Evolutionary conservation across 805 yeast genomes (phyloP).

Genomic region (Starmerella roubikii): DNA sequence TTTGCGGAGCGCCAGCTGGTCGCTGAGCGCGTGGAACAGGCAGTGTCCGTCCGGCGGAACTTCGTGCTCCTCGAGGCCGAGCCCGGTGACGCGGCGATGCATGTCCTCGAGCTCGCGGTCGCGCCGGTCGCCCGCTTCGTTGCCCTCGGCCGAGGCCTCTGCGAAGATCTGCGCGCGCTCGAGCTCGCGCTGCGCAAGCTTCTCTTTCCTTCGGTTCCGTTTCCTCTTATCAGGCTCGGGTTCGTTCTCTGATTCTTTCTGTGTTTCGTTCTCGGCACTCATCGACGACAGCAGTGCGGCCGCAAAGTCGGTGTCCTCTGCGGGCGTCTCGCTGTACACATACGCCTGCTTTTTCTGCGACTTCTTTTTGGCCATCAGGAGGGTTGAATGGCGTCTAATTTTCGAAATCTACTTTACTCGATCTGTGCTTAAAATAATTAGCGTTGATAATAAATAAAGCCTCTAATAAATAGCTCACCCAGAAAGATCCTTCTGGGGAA

Average conservation of each 20-base stretch:
- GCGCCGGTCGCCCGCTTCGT: conserved; percentile 48
- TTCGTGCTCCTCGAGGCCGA: conserved; percentile 45
- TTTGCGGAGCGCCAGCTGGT: conserved; percentile 54
- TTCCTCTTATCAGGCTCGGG: neutral
- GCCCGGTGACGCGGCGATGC: conserved; percentile 36
- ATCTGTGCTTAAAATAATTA: too few relatives aligned
- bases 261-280: neutral
- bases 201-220: conserved; percentile 74
- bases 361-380: neutral
- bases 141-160: conserved; percentile 64
- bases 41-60: conserved; percentile 91
- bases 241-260: neutral
- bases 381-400: too few relatives aligned
- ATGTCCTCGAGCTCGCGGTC: conserved; percentile 60
- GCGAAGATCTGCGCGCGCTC: conserved; percentile 46
- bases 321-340: neutral
- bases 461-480: too few relatives aligned
- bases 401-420: too few relatives aligned
- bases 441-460: too few relatives aligned
- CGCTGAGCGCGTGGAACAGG: conserved; percentile 70
- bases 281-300: neutral
- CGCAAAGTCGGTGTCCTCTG: conserved; percentile 1
- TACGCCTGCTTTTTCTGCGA: conserved; percentile 2
- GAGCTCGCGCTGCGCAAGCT: conserved; percentile 62
- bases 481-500: too few relatives aligned